A percentile compares a stretch with the other conserved stretches of the same genome.
phyloP scores from a whole-genome alignment of 352 stramenopile species.

The Globisporangium iwayamae region DNA sequence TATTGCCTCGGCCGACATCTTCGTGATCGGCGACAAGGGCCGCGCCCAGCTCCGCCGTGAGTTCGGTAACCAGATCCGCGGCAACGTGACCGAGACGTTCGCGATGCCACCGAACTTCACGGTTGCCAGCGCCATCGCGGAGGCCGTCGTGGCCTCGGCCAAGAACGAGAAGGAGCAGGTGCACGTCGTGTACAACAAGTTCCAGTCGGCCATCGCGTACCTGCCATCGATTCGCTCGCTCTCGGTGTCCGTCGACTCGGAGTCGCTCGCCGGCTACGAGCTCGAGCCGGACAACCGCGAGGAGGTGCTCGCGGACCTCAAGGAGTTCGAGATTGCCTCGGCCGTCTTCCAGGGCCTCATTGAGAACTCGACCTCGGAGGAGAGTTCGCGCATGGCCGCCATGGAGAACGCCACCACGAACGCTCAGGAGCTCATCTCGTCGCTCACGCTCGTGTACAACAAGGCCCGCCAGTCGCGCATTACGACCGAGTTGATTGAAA shows the following conservation, averaged over 20 bases:
- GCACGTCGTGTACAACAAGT: slow-evolving; percentile 97
- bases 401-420: slow-evolving; percentile 99
- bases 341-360: slow-evolving; percentile 96
- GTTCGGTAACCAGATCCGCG: slow-evolving; percentile 57
- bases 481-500: slow-evolving; percentile 97
- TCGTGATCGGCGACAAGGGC: slow-evolving; percentile 97
- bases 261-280: slow-evolving; percentile 92
- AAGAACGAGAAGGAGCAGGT: slow-evolving; percentile 90
- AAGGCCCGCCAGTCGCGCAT: slow-evolving; percentile 94
- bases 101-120: slow-evolving; percentile 87
- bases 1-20: slow-evolving; percentile 80
- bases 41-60: slow-evolving; percentile 91
- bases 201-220: slow-evolving; percentile 95
- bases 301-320: slow-evolving; percentile 95
- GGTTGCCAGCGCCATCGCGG: slow-evolving; percentile 89
- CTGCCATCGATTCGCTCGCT: slow-evolving; percentile 88
- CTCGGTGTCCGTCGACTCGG: slow-evolving; percentile 51
- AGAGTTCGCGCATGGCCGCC: slow-evolving; percentile 98
- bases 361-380: slow-evolving; percentile 97
- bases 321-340: slow-evolving; percentile 91
- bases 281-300: slow-evolving; percentile 98
- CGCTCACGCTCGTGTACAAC: slow-evolving; percentile 88
- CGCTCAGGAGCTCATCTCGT: slow-evolving; percentile 96
- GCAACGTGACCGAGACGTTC: slow-evolving; percentile 83
- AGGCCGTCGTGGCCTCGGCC: slow-evolving; percentile 71